Percentiles rank a stretch among this genome's conserved stretches.
Evolutionary conservation across 2,329 filamentous ascomycete species (phyloP).

Genomic region (Beauveria rudraprayagi): DNA sequence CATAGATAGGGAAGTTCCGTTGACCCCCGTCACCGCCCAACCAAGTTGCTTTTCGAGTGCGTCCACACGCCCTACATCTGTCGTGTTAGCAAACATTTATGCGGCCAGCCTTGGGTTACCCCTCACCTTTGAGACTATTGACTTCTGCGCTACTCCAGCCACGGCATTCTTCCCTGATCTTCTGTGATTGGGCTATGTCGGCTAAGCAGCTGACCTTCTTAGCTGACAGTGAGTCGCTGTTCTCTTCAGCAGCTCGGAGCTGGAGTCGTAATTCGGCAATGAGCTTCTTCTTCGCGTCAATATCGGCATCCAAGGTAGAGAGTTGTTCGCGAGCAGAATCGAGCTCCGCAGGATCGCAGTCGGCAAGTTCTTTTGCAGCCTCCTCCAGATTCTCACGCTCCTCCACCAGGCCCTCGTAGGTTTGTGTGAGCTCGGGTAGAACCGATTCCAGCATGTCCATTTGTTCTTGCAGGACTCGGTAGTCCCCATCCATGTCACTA

Average conservation of each 20-base stretch:
- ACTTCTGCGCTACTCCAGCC: conserved; percentile 86
- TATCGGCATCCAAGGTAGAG: conserved; percentile 53
- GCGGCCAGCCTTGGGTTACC: neutral
- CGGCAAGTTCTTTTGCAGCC: conserved; percentile 65
- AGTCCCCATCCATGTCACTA: conserved; percentile 69
- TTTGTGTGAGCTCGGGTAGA: conserved; percentile 56
- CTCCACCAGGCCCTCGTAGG: conserved; percentile 51
- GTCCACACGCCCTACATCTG: conserved; percentile 51
- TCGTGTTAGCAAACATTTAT: conserved; percentile 27
- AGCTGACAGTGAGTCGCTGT: conserved; percentile 53
- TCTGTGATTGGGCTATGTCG: conserved; percentile 77
- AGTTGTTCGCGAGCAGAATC: conserved; percentile 64
- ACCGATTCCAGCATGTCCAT: conserved; percentile 59
- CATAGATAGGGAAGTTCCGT: conserved; percentile 57
- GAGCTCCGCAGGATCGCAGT: conserved; percentile 74
- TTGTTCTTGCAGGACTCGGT: conserved; percentile 56
- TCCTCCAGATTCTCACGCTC: conserved; percentile 63
- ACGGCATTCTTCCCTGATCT: conserved; percentile 75
- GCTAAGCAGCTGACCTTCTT: conserved; percentile 61
- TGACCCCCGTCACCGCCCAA: conserved; percentile 63
- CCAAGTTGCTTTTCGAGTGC: conserved; percentile 57
- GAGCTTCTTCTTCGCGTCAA: conserved; percentile 60
- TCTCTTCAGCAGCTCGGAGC: conserved; percentile 56
- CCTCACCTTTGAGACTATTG: conserved; percentile 62
- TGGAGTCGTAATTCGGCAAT: conserved; percentile 60